These are phyloP conservation scores for Dimocarpus longan DNA, from an alignment of 345 rosid species.

Conservation along the genomic window DNA sequence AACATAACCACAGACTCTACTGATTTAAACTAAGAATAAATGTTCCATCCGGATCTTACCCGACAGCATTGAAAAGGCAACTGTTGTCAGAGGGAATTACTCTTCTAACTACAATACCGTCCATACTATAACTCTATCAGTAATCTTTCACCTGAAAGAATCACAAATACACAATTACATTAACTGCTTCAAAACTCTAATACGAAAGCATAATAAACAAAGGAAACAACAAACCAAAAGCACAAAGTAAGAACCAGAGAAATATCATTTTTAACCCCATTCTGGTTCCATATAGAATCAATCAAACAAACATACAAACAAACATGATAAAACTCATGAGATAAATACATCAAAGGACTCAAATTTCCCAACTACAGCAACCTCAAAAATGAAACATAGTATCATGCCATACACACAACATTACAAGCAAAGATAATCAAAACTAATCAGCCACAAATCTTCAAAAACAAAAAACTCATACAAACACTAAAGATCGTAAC, in stretches of 20 bases:
- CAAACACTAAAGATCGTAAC: background rate
- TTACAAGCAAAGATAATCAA: background rate
- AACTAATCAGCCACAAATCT: background rate
- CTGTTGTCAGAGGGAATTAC: slow-evolving; percentile 97
- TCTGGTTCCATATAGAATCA: background rate
- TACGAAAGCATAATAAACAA: background rate
- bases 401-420: background rate
- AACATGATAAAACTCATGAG: background rate
- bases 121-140: slow-evolving; percentile 39
- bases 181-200: background rate
- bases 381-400: background rate
- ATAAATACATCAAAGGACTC: background rate
- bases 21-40: background rate
- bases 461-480: background rate
- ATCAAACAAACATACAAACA: too few species aligned
- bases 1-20: background rate
- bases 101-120: slow-evolving; percentile 75
- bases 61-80: slow-evolving; percentile 92
- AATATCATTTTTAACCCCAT: background rate
- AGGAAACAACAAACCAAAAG: background rate
- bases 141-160: slow-evolving; percentile 25
- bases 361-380: background rate
- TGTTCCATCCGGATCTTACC: slow-evolving; percentile 45
- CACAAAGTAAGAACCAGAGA: background rate
- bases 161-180: slow-evolving; percentile 3